Conservation (phyloP, 768 basidiomycete species). For the Coprinopsis sp. region DNA sequence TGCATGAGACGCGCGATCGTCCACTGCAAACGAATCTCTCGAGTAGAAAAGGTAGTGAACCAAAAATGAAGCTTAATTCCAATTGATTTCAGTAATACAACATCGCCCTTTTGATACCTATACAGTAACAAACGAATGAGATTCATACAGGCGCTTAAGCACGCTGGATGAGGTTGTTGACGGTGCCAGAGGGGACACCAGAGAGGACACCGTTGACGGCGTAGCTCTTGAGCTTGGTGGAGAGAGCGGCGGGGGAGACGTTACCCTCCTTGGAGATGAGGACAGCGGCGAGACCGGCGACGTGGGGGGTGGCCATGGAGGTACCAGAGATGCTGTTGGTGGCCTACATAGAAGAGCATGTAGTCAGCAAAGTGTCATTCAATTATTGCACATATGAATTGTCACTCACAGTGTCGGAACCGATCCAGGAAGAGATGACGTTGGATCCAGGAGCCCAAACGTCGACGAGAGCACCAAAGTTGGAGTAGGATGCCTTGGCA, state of each 20-base stretch:
- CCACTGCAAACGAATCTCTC: too few species aligned
- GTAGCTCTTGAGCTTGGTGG: conserved; percentile 21
- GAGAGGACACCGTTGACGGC: conserved; percentile 24
- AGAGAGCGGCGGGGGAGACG: conserved; percentile 28
- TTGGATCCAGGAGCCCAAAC: conserved; percentile 29
- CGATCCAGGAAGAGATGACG: conserved; percentile 23
- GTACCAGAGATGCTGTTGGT: conserved; percentile 22
- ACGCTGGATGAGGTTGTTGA: background rate
- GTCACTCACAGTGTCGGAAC: conserved; percentile 12
- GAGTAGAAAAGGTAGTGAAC: too few species aligned
- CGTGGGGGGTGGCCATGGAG: conserved; percentile 32
- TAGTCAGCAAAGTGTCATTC: background rate
- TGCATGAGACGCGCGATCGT: too few species aligned
- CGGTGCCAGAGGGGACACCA: conserved; percentile 4
- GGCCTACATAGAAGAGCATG: conserved; percentile 6
- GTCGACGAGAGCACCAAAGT: conserved; percentile 31
- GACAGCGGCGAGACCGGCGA: conserved; percentile 37
- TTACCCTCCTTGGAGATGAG: conserved; percentile 31
- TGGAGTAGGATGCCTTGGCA: conserved; percentile 29
- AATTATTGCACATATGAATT: background rate
- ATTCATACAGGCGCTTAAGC: too few species aligned
- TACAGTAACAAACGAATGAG: too few species aligned
- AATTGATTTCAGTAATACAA: too few species aligned
- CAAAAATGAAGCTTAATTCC: too few species aligned
- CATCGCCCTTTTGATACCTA: too few species aligned